Conservation (phyloP, 148 eudicot species). For the Vaccinium darrowii region DNA sequence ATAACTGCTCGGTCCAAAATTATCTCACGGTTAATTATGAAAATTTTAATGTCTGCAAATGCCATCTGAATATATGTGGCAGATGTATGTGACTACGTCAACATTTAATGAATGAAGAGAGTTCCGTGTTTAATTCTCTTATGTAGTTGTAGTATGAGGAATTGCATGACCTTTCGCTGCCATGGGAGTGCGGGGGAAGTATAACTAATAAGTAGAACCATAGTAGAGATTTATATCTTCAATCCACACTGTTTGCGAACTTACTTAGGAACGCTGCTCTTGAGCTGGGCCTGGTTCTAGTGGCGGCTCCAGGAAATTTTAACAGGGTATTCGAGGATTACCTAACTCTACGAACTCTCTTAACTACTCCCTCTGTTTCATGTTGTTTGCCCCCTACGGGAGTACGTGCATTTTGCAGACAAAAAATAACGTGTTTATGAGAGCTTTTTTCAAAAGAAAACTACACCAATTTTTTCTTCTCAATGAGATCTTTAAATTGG, state of each 20-base stretch:
- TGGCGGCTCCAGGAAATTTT: too few relatives aligned
- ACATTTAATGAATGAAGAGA: background rate
- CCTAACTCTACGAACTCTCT: too few relatives aligned
- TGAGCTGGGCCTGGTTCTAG: background rate
- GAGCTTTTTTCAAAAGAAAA: too few relatives aligned
- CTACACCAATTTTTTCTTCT: too few relatives aligned
- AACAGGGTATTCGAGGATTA: background rate
- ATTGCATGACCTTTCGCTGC: background rate
- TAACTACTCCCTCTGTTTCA: too few relatives aligned
- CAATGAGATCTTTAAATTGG: too few relatives aligned
- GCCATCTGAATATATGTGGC: background rate
- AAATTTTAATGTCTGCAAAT: background rate
- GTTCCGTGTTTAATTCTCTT: background rate
- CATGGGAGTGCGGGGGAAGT: background rate
- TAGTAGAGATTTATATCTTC: background rate
- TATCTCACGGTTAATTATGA: background rate
- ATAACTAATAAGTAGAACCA: background rate
- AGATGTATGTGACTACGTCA: background rate
- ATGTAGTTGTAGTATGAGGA: constrained; percentile 3
- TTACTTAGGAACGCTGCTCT: background rate
- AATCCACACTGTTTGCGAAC: background rate
- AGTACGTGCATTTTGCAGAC: too few relatives aligned
- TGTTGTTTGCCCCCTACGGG: too few relatives aligned
- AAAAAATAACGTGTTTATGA: too few relatives aligned
- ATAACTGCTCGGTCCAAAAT: background rate